These are phyloP conservation scores for Tylopilus vinaceipallidus DNA, from an alignment of 768 basidiomycete genomes.

Conservation along the genomic window DNA sequence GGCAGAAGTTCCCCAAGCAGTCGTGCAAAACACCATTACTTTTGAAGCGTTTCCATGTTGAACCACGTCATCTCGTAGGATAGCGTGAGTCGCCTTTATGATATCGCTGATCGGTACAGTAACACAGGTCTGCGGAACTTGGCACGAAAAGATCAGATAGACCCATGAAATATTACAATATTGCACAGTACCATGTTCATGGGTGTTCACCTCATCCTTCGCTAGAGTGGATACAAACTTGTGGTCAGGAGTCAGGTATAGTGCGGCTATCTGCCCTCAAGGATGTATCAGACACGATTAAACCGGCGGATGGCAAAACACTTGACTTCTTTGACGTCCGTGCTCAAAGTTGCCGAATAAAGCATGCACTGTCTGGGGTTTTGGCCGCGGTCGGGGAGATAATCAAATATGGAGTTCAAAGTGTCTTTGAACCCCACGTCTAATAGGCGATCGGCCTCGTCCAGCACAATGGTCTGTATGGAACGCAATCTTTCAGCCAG, in stretches of 20 bases:
- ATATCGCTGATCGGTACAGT: slow-evolving; percentile 41
- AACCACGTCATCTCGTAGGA: slow-evolving; percentile 36
- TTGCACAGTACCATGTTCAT: slow-evolving; percentile 48
- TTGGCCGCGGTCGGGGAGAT: slow-evolving; percentile 41
- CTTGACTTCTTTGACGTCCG: slow-evolving; percentile 57
- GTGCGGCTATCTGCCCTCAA: slow-evolving; percentile 22
- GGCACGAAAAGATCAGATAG: background rate
- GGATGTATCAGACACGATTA: background rate
- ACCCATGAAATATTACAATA: background rate
- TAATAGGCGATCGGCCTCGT: slow-evolving; percentile 73
- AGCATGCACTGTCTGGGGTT: slow-evolving; percentile 63
- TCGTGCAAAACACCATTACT: slow-evolving; percentile 66
- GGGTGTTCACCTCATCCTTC: slow-evolving; percentile 57
- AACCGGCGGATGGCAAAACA: background rate
- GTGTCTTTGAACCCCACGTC: slow-evolving; percentile 72
- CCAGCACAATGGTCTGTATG: slow-evolving; percentile 53
- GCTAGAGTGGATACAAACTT: slow-evolving; percentile 58
- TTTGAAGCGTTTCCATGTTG: slow-evolving; percentile 35
- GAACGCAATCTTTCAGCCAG: slow-evolving; percentile 36
- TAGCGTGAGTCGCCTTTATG: slow-evolving; percentile 40
- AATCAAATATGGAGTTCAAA: slow-evolving; percentile 58
- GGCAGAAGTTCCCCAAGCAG: slow-evolving; percentile 55
- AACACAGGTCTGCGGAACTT: slow-evolving; percentile 47
- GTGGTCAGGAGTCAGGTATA: slow-evolving; percentile 28
- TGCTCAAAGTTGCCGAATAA: slow-evolving; percentile 75